A percentile compares a stretch with the other conserved stretches of the same genome.
phyloP scores from a whole-genome alignment of 768 basidiomycete species.

The Boletus edulis region DNA sequence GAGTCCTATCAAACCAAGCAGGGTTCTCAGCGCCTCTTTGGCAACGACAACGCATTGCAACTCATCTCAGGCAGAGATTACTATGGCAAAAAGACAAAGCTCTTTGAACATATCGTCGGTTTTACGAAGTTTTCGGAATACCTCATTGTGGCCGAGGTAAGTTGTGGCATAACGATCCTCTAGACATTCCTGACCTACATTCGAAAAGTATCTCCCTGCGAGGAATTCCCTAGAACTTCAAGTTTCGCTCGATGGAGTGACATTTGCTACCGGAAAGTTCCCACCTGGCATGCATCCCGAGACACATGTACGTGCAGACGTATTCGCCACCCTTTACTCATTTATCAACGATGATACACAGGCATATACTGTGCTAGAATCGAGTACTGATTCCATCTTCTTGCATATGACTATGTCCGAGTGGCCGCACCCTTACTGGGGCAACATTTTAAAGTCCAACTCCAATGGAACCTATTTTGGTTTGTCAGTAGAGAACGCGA shows the following conservation, averaged over 20 bases:
- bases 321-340: neutral
- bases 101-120: constrained; percentile 89
- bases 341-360: constrained; percentile 25
- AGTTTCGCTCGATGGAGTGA: constrained; percentile 87
- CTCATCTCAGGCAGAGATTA: constrained; percentile 76
- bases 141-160: constrained; percentile 90
- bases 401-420: constrained; percentile 93
- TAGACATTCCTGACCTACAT: constrained; percentile 11
- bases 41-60: constrained; percentile 62
- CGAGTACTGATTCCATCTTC: constrained; percentile 90
- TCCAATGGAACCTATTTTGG: constrained; percentile 98
- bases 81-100: constrained; percentile 64
- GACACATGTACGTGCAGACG: constrained; percentile 66
- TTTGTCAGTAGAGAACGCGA: constrained; percentile 81
- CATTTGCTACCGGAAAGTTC: constrained; percentile 85
- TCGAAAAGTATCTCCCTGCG: constrained; percentile 46
- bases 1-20: constrained; percentile 82
- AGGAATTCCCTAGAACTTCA: constrained; percentile 73
- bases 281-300: constrained; percentile 88
- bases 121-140: constrained; percentile 98
- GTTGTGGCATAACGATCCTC: constrained; percentile 19
- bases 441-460: constrained; percentile 92
- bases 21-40: constrained; percentile 68
- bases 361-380: constrained; percentile 95
- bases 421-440: constrained; percentile 72